Base-by-base conservation (phyloP, 176 grass and related monocot species). In the Carex pumila region DNA sequence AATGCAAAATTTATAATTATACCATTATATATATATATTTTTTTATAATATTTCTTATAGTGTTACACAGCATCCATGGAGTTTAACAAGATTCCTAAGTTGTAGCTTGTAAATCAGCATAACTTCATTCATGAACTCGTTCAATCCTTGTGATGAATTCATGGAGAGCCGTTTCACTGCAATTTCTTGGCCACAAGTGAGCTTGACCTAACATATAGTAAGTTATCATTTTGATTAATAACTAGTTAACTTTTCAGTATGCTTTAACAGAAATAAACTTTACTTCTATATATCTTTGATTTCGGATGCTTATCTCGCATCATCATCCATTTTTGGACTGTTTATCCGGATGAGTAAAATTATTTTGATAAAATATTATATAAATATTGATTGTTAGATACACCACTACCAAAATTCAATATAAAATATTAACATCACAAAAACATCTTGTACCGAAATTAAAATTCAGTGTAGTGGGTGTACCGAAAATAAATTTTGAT, bases 121-220 rank as follows among this genome's bases (percentile, higher is more conserved):
- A 14, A 95, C 90, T 85, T 95, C 93, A 75, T 88, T 95, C 68
- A 85, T 92, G 79, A 95, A 95, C 73, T 95, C 93, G n/a, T 82
- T 85, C 29, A 81, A 32, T 6, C 88, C 85, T 65, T 87, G 88
- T 8, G 59, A 71, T n/a, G 61, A 74, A 72, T 81, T 15, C 88
- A 62, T 10, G 74, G 87, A 87, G 0, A 95, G 86, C 79, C 90
- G 86, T 84, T 90, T 94, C 15, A 94, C 92, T 0, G 90, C 90
- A 2, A 95, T 64, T 52, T 92, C 81, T 75, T 92, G 90, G 0
- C 93, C 93, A 54, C 88, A 69, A 54, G 43, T 11, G 71, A 95
- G 41, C 8, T 84, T 14, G 0, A 90, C 93, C 93, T 90, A 15
- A 25, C n/a, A n/a, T 14, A 37, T 59, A 59, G 5, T 59, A 59